A percentile compares a stretch with the other conserved stretches of the same genome.
Evolutionary conservation across 495 filamentous ascomycete genomes (phyloP).

Genomic region (Letharia columbiana): DNA sequence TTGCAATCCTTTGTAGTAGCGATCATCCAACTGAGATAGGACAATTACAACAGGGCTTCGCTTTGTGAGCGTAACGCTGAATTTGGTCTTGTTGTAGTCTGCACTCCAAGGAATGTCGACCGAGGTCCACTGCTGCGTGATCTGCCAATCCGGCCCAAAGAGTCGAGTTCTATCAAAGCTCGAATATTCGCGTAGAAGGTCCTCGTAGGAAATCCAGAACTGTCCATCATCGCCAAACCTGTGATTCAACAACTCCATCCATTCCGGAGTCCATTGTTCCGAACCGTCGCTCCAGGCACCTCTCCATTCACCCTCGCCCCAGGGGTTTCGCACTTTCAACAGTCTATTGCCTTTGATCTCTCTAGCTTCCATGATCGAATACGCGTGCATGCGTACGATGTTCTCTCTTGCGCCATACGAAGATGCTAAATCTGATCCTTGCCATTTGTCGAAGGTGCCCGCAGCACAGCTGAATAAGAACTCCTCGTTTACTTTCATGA

Average conservation of each 20-base stretch:
- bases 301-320: conserved; percentile 78
- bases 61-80: conserved; percentile 58
- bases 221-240: conserved; percentile 68
- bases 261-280: conserved; percentile 85
- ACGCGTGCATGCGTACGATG: conserved; percentile 75
- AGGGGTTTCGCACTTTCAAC: conserved; percentile 73
- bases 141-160: conserved; percentile 73
- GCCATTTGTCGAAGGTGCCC: conserved; percentile 51
- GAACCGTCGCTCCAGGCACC: conserved; percentile 83
- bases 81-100: conserved; percentile 79
- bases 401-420: conserved; percentile 51
- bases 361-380: conserved; percentile 75
- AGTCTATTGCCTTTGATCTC: conserved; percentile 69
- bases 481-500: conserved; percentile 75
- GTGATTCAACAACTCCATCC: conserved; percentile 70
- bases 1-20: conserved; percentile 75
- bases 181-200: conserved; percentile 75
- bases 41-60: conserved; percentile 67
- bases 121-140: conserved; percentile 78
- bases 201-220: conserved; percentile 69
- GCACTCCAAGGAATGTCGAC: conserved; percentile 77
- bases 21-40: conserved; percentile 66
- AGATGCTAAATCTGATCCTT: conserved; percentile 36
- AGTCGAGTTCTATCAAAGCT: conserved; percentile 82
- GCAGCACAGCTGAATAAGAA: conserved; percentile 83